Evolutionary conservation across 2,329 filamentous ascomycete genomes (phyloP).

Genomic region (Aspergillus tamarii): DNA sequence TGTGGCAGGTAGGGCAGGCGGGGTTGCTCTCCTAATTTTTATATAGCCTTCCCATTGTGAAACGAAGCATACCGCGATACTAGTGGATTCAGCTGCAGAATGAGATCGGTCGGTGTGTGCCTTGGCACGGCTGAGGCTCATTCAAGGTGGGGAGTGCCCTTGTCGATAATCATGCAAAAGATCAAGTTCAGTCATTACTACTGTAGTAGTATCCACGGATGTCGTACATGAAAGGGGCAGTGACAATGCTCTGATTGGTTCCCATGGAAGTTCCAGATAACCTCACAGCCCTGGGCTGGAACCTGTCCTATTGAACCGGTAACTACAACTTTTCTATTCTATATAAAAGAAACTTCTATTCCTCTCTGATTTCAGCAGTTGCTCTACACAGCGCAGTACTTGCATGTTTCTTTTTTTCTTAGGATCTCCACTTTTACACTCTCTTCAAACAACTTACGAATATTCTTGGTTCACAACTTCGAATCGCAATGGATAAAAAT

Average conservation of each 20-base stretch:
- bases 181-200: no score
- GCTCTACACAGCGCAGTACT: background rate
- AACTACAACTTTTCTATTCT: background rate
- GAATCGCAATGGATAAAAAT: background rate
- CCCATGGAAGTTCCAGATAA: background rate
- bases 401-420: no score
- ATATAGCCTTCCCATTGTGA: background rate
- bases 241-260: background rate
- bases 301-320: background rate
- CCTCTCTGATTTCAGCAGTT: background rate
- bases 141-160: no score
- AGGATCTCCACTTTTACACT: no score
- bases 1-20: background rate
- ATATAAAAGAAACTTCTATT: background rate
- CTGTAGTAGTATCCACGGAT: no score
- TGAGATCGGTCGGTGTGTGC: background rate
- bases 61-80: background rate
- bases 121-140: background rate
- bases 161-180: no score
- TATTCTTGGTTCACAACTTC: background rate
- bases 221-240: background rate
- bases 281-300: background rate
- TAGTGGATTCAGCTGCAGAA: background rate
- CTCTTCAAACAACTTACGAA: background rate
- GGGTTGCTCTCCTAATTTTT: background rate